Base-by-base conservation (phyloP, 768 basidiomycete species). In the Artomyces pyxidatus region DNA sequence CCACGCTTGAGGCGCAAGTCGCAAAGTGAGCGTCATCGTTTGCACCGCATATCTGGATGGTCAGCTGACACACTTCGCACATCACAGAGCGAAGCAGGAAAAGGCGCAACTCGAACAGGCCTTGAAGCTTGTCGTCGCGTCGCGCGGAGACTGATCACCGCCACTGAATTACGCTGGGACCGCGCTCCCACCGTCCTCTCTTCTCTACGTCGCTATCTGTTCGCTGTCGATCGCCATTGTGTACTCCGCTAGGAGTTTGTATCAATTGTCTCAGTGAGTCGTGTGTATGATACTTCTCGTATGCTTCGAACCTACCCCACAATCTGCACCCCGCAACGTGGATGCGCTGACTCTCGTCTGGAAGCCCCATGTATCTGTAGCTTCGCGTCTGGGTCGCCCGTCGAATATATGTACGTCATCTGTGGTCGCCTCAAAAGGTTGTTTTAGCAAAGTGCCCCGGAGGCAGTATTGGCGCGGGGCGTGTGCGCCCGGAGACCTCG, bases 1-100 rank as follows among this genome's bases (percentile, higher is more conserved):
- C 26, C 11, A 43, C 55, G 35, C 47, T 57, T 22, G 49, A 56
- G 48, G 38, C 40, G 26, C 48, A 57, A 28, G 46, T 48, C 10
- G 46, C 45, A 25, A 38, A 35, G 60, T 59, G 42, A 42, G 56
- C 50, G n/a, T 12, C 5, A 45, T 45, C 42, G 49, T 37, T 21
- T 21, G 40, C 7, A 44, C 49, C 48, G 21, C 46, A 45, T 38
- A 16, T 27, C 22, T 26, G 19, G 19, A 30, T 19, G 17, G 12
- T 35, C 32, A 35, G 17, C 32, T 35, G 17, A 35, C 12, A 4
- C 17, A 14, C 7, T 12, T 35, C 14, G 14, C 14, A 4, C 32
- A 3, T 17, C 17, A 11, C 32, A 35, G 32, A 35, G 17, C 5
- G 12, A 12, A 17, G 32, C 32, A 17, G 14, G 32, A 35, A 5